phyloP scores from a whole-genome alignment of 805 yeast genomes.

The Metschnikowia gelsemii region DNA sequence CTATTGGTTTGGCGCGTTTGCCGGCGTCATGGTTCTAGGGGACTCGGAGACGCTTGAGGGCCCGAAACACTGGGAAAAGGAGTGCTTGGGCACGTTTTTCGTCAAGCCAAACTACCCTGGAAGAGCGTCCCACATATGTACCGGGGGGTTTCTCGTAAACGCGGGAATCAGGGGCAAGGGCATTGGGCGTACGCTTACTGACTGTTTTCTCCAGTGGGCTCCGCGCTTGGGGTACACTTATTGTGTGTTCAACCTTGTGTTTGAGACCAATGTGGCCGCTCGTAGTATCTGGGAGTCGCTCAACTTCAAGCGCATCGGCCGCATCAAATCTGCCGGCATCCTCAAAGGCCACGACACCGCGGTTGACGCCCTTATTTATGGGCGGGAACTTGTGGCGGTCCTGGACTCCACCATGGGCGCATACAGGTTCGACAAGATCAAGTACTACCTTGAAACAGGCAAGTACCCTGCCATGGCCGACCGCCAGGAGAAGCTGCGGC shows the following conservation, averaged over 20 bases:
- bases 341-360: constrained; percentile 81
- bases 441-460: constrained; percentile 77
- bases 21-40: constrained; percentile 78
- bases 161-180: constrained; percentile 93
- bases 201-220: constrained; percentile 88
- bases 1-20: constrained; percentile 86
- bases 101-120: constrained; percentile 92
- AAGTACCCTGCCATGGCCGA: constrained; percentile 81
- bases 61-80: constrained; percentile 82
- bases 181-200: constrained; percentile 81
- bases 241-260: constrained; percentile 78
- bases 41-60: constrained; percentile 51
- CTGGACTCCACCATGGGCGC: constrained; percentile 51
- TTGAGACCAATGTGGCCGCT: constrained; percentile 84
- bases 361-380: constrained; percentile 84
- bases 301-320: constrained; percentile 75
- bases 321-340: constrained; percentile 83
- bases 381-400: constrained; percentile 66
- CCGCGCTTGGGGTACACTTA: constrained; percentile 84
- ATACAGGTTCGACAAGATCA: constrained; percentile 72
- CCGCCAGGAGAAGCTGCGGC: constrained; percentile 82
- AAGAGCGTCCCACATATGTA: constrained; percentile 87
- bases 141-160: constrained; percentile 84
- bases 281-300: constrained; percentile 73
- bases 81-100: constrained; percentile 84